Base-by-base conservation (phyloP, 1,139 yeast species). In the Kurtzmaniella quercitrusa region DNA sequence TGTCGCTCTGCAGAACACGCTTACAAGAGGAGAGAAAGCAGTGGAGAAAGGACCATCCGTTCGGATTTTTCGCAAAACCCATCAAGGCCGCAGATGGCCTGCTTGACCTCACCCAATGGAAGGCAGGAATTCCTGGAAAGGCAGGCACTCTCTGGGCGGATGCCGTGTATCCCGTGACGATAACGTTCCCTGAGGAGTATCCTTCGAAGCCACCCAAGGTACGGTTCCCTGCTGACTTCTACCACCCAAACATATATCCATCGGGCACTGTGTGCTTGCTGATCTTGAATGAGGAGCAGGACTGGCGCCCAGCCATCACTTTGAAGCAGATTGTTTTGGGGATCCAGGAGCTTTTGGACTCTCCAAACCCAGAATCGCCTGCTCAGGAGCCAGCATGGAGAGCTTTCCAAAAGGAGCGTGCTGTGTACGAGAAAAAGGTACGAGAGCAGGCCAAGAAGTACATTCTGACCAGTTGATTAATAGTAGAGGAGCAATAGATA, bases 21-120 rank as follows among this genome's bases (percentile, higher is more conserved):
- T 74, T 89, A 46, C 95, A 88, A 60, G 94, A 86, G 62, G 95
- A 87, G 63, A 73, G 98, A 62, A 93, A 91, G 66, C 91, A 86
- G 62, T 93, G 99, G 99, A 81, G 99, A 55, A 93, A 90, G 63
- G 97, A 91, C 61, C 99, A 94, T 62, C 99, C 99, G 0, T 93
- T 90, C 65, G 98, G 98, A 3, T 93, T 93, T 65, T 90, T 70
- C 55, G 98, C 98, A 34, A 89, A 87, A 58, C 99, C 99, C 5
- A 63, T 70, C 37, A 91, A 87, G 60, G 71, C 75, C 14, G 59
- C 71, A 3, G 96, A 90, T 58, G 98, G 98, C 1, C 73, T 90
- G 1, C 72, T 93, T 53, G 91, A 93, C 62, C 72, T 93, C 50
- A 87, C 86, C 58, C 77, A 66, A 56, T 93, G 99, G 99, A 81